phyloP scores from a whole-genome alignment of 2,329 filamentous ascomycete genomes.

The Curvularia hawaiiensis region DNA sequence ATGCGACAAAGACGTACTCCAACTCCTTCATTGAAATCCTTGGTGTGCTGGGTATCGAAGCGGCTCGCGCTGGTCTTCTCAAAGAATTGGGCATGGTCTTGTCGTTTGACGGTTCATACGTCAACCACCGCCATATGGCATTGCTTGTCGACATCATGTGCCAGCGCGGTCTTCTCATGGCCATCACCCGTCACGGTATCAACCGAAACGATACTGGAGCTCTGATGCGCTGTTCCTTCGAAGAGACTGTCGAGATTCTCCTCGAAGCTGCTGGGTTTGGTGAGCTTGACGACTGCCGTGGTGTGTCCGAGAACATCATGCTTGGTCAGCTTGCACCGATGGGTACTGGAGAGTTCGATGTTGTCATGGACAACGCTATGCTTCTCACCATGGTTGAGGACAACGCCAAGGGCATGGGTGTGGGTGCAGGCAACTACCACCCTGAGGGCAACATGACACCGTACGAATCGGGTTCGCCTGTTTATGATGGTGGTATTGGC shows the following conservation, averaged over 20 bases:
- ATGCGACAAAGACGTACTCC: slow-evolving; percentile 83
- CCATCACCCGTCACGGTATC: slow-evolving; percentile 97
- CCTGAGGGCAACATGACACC: slow-evolving; percentile 87
- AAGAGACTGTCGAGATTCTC: slow-evolving; percentile 98
- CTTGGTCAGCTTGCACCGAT: slow-evolving; percentile 95
- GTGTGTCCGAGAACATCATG: slow-evolving; percentile 99
- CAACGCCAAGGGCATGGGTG: slow-evolving; percentile 71
- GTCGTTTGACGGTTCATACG: slow-evolving; percentile 98
- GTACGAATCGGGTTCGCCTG: slow-evolving; percentile 76
- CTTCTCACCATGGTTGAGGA: slow-evolving; percentile 93
- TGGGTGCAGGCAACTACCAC: slow-evolving; percentile 70
- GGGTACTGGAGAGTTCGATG: slow-evolving; percentile 94
- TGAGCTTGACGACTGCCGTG: slow-evolving; percentile 95
- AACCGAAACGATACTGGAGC: slow-evolving; percentile 98
- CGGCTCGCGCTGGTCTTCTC: slow-evolving; percentile 83
- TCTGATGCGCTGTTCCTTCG: slow-evolving; percentile 98
- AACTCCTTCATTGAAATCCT: slow-evolving; percentile 97
- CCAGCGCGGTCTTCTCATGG: slow-evolving; percentile 89
- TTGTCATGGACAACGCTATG: slow-evolving; percentile 93
- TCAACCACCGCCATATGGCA: slow-evolving; percentile 97
- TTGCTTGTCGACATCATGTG: slow-evolving; percentile 98
- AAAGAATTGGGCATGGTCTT: slow-evolving; percentile 90
- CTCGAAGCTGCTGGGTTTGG: slow-evolving; percentile 93
- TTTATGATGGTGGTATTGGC: slow-evolving; percentile 64
- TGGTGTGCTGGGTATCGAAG: slow-evolving; percentile 95